A percentile compares a stretch with the other conserved stretches of the same genome.
phyloP scores from a whole-genome alignment of 495 filamentous ascomycete species.

The Penicillium angulare region DNA sequence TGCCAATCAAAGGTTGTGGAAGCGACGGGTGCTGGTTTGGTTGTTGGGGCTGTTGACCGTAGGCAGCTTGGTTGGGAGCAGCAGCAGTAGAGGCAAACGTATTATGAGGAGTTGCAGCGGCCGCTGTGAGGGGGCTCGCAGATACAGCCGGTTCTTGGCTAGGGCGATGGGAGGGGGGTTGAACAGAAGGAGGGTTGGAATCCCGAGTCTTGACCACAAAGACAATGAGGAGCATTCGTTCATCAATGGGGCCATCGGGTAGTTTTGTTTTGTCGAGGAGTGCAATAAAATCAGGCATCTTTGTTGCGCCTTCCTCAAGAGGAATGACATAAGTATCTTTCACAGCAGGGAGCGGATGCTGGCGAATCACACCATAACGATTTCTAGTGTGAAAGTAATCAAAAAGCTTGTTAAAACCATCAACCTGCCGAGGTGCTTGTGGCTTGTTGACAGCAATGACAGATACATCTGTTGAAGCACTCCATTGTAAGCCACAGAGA shows the following conservation, averaged over 20 bases:
- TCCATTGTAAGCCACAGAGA: conserved; percentile 76
- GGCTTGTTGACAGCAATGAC: conserved; percentile 65
- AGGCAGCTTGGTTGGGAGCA: conserved; percentile 33
- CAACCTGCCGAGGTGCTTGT: conserved; percentile 45
- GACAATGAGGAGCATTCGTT: conserved; percentile 71
- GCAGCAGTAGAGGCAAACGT: conserved; percentile 15
- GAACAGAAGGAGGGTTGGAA: conserved; percentile 42
- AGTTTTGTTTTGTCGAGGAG: conserved; percentile 67
- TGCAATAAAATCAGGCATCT: conserved; percentile 70
- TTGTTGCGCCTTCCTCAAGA: conserved; percentile 57
- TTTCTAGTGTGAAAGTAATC: conserved; percentile 76
- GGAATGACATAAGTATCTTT: conserved; percentile 78
- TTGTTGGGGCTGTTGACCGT: conserved; percentile 25
- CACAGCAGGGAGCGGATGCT: conserved; percentile 63
- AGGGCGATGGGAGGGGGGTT: conserved; percentile 43
- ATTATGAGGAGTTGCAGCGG: conserved; percentile 38
- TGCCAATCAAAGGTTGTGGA: conserved; percentile 19
- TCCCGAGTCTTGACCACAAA: conserved; percentile 65
- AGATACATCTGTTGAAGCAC: conserved; percentile 67
- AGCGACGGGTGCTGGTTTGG: conserved; percentile 17
- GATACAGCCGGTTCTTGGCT: conserved; percentile 37
- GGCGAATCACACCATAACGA: conserved; percentile 77
- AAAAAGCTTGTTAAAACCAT: conserved; percentile 65
- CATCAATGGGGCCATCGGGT: conserved; percentile 61
- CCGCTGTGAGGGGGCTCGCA: conserved; percentile 46